Conservation (phyloP, 2,329 filamentous ascomycete genomes). For the Massarina eburnea region DNA sequence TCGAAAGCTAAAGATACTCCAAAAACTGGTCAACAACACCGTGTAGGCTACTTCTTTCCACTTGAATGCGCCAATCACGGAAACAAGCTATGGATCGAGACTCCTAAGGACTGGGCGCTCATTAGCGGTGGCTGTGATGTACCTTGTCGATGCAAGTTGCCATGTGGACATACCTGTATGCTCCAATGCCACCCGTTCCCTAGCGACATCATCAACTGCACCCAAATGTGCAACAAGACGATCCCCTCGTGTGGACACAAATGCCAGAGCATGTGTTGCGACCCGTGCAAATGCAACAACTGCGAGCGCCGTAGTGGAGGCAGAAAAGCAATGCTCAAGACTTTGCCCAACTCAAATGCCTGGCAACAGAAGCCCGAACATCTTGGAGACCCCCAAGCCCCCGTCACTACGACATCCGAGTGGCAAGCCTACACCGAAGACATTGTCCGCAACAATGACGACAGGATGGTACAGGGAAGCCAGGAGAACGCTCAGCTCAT, state of each 20-base stretch:
- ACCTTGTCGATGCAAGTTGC: conserved; percentile 28
- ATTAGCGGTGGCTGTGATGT: conserved; percentile 35
- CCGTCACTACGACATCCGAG: background rate
- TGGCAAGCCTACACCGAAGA: conserved; percentile 24
- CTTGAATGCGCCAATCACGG: conserved; percentile 65
- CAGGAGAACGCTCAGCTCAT: no score
- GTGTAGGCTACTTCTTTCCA: conserved; percentile 58
- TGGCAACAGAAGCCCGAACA: background rate
- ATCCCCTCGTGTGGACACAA: conserved; percentile 30
- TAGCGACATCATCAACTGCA: conserved; percentile 34
- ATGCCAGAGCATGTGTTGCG: conserved; percentile 31
- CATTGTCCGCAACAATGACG: conserved; percentile 24
- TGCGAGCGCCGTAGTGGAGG: conserved; percentile 30
- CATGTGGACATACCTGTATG: conserved; percentile 38
- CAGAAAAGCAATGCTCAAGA: conserved; percentile 27
- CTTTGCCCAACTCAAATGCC: conserved; percentile 10
- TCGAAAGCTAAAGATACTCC: conserved; percentile 32
- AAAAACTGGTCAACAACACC: conserved; percentile 23
- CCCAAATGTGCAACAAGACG: conserved; percentile 26
- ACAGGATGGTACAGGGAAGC: conserved; percentile 11
- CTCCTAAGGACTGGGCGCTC: conserved; percentile 28
- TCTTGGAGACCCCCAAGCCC: background rate
- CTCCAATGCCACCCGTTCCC: conserved; percentile 40
- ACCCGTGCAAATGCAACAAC: conserved; percentile 30
- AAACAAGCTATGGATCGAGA: conserved; percentile 52